phyloP scores from a whole-genome alignment of 2,329 filamentous ascomycete species.

The Pestalotiopsis sp. region DNA sequence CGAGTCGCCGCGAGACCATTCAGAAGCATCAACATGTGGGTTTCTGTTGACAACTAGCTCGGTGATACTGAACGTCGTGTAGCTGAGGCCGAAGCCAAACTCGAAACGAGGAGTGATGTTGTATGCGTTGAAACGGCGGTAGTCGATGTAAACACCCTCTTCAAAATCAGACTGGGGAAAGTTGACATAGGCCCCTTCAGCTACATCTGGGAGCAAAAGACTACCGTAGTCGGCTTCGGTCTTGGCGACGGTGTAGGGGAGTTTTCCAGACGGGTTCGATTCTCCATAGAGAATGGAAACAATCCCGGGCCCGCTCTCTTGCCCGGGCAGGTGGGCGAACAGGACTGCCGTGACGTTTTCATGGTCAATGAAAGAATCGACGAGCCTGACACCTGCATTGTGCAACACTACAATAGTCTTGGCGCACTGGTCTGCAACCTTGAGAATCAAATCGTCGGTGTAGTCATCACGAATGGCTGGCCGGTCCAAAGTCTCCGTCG shows the following conservation, averaged over 20 bases:
- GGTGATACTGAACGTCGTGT: conserved; percentile 69
- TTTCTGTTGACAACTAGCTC: background rate
- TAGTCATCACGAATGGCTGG: conserved; percentile 16
- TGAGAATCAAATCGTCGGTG: conserved; percentile 19
- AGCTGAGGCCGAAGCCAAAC: conserved; percentile 83
- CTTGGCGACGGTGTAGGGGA: conserved; percentile 34
- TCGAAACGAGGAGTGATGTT: conserved; percentile 75
- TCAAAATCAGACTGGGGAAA: conserved; percentile 76
- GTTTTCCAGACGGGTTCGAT: conserved; percentile 27
- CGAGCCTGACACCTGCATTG: conserved; percentile 50
- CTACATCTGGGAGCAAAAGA: conserved; percentile 41
- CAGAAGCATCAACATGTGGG: background rate
- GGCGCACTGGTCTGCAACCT: conserved; percentile 20
- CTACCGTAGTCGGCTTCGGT: conserved; percentile 51
- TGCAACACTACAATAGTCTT: conserved; percentile 73
- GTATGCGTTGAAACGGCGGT: conserved; percentile 82
- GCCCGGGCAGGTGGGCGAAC: conserved; percentile 78
- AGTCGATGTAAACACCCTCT: conserved; percentile 85
- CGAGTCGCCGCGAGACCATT: conserved; percentile 29
- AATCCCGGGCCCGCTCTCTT: conserved; percentile 81
- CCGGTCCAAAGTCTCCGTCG: conserved; percentile 67
- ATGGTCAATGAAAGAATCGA: conserved; percentile 81
- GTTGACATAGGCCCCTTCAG: conserved; percentile 40
- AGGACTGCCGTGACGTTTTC: conserved; percentile 77
- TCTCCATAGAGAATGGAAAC: conserved; percentile 66